These are phyloP conservation scores for Tolypocladium ophioglossoides DNA, from an alignment of 2,329 filamentous ascomycete genomes.

Conservation along the genomic window DNA sequence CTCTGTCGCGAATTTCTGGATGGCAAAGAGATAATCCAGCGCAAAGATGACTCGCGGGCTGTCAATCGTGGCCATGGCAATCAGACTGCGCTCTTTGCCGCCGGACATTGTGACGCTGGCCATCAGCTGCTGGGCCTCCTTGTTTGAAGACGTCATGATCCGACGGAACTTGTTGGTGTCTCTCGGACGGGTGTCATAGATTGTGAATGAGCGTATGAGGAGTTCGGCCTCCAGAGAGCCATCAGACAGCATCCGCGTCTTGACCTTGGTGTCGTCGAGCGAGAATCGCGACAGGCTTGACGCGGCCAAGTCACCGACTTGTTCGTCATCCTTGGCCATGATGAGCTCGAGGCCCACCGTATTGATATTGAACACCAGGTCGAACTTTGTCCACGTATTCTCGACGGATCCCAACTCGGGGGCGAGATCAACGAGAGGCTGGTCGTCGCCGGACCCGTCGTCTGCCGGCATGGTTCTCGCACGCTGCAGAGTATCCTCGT, in stretches of 20 bases:
- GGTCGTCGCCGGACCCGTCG: slow-evolving; percentile 20
- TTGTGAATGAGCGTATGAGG: slow-evolving; percentile 87
- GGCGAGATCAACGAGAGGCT: slow-evolving; percentile 41
- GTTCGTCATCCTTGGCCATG: slow-evolving; percentile 61
- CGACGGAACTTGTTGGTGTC: slow-evolving; percentile 94
- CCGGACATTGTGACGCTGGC: slow-evolving; percentile 89
- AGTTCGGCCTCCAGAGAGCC: slow-evolving; percentile 87
- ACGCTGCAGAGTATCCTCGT: slow-evolving; percentile 38
- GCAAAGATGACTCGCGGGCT: slow-evolving; percentile 93
- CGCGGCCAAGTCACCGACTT: slow-evolving; percentile 65
- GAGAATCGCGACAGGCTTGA: slow-evolving; percentile 91
- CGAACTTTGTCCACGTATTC: slow-evolving; percentile 83
- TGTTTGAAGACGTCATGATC: slow-evolving; percentile 96
- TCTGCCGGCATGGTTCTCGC: slow-evolving; percentile 30
- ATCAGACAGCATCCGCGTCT: slow-evolving; percentile 87
- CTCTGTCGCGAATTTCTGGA: slow-evolving; percentile 71
- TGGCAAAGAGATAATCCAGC: slow-evolving; percentile 85
- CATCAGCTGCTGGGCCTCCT: slow-evolving; percentile 96
- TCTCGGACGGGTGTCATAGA: slow-evolving; percentile 77
- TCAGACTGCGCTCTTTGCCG: slow-evolving; percentile 68
- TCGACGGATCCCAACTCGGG: slow-evolving; percentile 61
- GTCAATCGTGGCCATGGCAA: slow-evolving; percentile 87
- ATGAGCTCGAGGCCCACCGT: slow-evolving; percentile 85
- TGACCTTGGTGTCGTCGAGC: slow-evolving; percentile 82
- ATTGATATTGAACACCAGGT: slow-evolving; percentile 80